Conservation (phyloP, 176 grass and related monocot species). For the Cenchrus fungigraminus region DNA sequence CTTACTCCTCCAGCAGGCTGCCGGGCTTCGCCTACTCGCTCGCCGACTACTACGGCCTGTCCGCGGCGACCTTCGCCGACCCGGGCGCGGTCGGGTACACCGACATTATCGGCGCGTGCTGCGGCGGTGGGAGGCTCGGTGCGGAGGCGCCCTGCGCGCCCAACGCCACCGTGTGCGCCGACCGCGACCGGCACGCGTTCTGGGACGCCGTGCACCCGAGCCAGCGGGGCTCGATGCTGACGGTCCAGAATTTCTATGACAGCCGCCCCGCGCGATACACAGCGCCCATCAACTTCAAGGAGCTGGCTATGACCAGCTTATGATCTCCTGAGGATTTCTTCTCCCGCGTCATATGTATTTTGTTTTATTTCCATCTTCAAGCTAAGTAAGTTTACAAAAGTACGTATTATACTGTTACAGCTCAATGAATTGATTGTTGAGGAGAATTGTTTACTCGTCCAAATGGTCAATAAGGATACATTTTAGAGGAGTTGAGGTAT, state of each 20-base stretch:
- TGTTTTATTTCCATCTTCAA: too few species aligned
- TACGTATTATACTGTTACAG: too few species aligned
- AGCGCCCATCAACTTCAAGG: slow-evolving; percentile 41
- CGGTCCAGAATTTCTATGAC: slow-evolving; percentile 5
- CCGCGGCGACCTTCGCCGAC: slow-evolving; percentile 15
- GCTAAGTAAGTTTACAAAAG: too few species aligned
- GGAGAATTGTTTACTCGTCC: too few species aligned
- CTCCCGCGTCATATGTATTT: too few species aligned
- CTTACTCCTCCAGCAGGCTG: background rate
- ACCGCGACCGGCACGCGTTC: slow-evolving; percentile 36
- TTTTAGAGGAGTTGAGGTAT: too few species aligned
- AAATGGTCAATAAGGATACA: too few species aligned
- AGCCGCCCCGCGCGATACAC: background rate
- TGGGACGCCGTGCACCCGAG: slow-evolving; percentile 40
- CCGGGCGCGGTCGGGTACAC: slow-evolving; percentile 21
- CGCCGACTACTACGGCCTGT: slow-evolving; percentile 25
- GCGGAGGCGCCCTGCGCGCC: background rate
- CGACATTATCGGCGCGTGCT: slow-evolving; percentile 23
- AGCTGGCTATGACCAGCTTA: background rate
- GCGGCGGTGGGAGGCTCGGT: slow-evolving; percentile 27
- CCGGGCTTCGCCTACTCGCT: slow-evolving; percentile 40
- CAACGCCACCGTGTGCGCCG: slow-evolving; percentile 15
- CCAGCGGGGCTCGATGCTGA: slow-evolving; percentile 18
- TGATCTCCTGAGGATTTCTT: background rate
- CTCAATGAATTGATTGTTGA: too few species aligned